Evolutionary conservation across 129 eudicot genomes (phyloP).

Genomic region (Logfia minima): DNA sequence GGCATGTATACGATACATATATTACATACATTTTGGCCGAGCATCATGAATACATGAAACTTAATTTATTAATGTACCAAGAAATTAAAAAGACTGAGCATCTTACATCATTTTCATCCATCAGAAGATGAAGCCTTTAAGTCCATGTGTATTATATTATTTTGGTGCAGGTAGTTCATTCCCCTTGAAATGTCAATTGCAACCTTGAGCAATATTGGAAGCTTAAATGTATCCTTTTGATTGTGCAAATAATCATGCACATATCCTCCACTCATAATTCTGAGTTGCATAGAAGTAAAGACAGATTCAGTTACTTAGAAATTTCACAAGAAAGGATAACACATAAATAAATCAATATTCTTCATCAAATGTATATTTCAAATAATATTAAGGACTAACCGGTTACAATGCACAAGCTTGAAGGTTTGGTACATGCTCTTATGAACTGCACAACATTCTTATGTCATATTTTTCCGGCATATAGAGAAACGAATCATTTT

Average conservation of each 20-base stretch:
- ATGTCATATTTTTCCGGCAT: conserved; percentile 35
- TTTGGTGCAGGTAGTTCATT: conserved; percentile 93
- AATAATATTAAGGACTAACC: conserved; percentile 40
- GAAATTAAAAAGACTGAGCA: not conserved
- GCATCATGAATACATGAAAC: not conserved
- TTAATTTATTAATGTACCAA: too few relatives aligned
- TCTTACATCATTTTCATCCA: conserved; percentile 97
- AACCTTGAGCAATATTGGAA: conserved; percentile 80
- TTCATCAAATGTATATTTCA: not conserved
- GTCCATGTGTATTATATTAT: conserved; percentile 91
- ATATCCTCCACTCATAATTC: too few relatives aligned
- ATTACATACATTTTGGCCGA: not conserved
- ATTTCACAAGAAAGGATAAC: not conserved
- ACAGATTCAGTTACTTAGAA: not conserved
- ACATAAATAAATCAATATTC: not conserved
- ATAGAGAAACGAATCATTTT: too few relatives aligned
- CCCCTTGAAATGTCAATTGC: conserved; percentile 94
- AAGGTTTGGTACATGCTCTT: conserved; percentile 93
- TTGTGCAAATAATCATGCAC: conserved; percentile 60
- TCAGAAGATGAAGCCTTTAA: conserved; percentile 94
- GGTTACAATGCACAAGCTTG: conserved; percentile 92
- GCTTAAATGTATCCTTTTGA: conserved; percentile 84
- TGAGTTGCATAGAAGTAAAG: not conserved
- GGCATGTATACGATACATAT: too few relatives aligned
- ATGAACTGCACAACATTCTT: conserved; percentile 97